These are phyloP conservation scores for Amanita jacksonii DNA, from an alignment of 768 basidiomycete species.

Conservation along the genomic window DNA sequence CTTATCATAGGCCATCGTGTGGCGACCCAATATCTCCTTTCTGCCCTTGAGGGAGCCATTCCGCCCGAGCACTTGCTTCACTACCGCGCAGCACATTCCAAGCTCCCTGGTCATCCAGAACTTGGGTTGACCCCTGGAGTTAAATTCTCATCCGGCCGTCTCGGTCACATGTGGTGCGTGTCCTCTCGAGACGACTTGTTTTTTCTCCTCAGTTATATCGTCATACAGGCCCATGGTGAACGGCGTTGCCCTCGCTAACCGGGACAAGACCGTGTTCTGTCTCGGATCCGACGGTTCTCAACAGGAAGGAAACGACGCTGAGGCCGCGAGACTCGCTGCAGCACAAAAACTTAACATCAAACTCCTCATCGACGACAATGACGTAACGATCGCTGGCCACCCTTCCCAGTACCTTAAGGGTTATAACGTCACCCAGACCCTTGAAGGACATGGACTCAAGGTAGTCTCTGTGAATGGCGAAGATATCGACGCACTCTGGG, in stretches of 20 bases:
- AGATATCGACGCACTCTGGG: constrained; percentile 72
- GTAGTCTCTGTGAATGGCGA: constrained; percentile 69
- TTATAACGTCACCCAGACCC: constrained; percentile 59
- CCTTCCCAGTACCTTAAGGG: constrained; percentile 82
- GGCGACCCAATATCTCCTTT: constrained; percentile 79
- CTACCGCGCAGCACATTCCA: constrained; percentile 80
- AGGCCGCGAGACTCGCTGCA: constrained; percentile 81
- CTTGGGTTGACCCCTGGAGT: constrained; percentile 86
- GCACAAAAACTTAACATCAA: constrained; percentile 80
- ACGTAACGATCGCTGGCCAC: constrained; percentile 89
- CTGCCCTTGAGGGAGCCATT: constrained; percentile 65
- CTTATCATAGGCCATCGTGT: constrained; percentile 65
- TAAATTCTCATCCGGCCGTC: constrained; percentile 89
- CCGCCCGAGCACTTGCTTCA: constrained; percentile 71
- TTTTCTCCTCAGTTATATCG: not conserved
- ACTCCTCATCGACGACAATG: constrained; percentile 82
- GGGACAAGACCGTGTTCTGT: constrained; percentile 68
- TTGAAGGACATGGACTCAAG: constrained; percentile 75
- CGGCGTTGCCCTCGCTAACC: constrained; percentile 74
- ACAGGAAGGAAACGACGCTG: constrained; percentile 87
- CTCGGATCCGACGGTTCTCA: constrained; percentile 88
- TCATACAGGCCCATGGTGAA: constrained; percentile 60
- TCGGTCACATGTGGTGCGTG: constrained; percentile 76
- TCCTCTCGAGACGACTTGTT: not conserved
- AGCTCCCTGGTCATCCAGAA: constrained; percentile 85